phyloP scores from a whole-genome alignment of 1,284 basidiomycete species.

The Ustilago loliicola region DNA sequence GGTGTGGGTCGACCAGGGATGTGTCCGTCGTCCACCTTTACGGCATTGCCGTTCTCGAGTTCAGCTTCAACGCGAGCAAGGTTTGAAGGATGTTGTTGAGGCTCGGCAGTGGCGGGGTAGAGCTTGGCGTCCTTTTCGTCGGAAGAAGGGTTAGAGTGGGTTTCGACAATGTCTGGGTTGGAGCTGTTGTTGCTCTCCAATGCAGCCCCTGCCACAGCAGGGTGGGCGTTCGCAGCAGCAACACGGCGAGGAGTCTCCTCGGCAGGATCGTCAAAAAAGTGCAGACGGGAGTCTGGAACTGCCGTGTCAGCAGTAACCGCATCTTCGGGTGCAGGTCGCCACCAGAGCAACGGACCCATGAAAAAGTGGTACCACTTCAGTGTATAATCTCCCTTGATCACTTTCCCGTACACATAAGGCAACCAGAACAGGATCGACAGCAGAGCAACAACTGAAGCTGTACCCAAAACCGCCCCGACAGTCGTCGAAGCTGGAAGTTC shows the following conservation, averaged over 20 bases:
- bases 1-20: conserved; percentile 38
- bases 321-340: conserved; percentile 29
- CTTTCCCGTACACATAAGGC: conserved; percentile 48
- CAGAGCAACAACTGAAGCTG: conserved; percentile 27
- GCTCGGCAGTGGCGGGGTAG: background rate
- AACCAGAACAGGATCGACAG: conserved; percentile 52
- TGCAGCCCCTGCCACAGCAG: conserved; percentile 23
- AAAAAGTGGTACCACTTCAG: conserved; percentile 54
- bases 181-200: conserved; percentile 1
- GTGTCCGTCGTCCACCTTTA: conserved; percentile 9
- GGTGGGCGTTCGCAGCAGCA: conserved; percentile 26
- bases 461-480: conserved; percentile 39
- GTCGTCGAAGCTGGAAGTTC: conserved; percentile 33
- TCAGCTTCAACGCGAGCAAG: conserved; percentile 37
- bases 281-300: conserved; percentile 43
- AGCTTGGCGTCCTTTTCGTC: conserved; percentile 38
- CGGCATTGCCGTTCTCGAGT: conserved; percentile 20
- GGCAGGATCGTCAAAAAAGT: conserved; percentile 28
- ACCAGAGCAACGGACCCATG: conserved; percentile 52
- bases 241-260: conserved; percentile 2
- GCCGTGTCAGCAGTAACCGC: conserved; percentile 41
- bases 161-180: conserved; percentile 16
- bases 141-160: conserved; percentile 4
- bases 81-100: conserved; percentile 13
- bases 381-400: conserved; percentile 48